phyloP scores from a whole-genome alignment of 2,329 filamentous ascomycete species.

The Trichoderma sp. region DNA sequence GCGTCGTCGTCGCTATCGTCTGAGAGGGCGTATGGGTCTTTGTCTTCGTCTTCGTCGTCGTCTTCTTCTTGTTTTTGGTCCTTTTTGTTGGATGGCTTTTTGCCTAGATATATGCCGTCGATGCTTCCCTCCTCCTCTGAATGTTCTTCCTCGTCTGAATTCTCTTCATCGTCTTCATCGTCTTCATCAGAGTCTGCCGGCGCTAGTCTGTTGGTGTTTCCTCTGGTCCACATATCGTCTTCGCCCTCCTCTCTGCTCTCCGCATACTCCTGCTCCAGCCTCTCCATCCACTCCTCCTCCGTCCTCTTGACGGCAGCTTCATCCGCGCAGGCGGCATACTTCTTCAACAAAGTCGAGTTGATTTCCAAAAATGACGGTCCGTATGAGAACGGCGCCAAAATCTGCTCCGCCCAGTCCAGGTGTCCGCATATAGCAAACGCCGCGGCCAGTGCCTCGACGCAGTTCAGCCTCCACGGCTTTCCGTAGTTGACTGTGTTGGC shows the following conservation, averaged over 20 bases:
- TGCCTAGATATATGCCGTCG: constrained; percentile 65
- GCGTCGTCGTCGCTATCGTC: constrained; percentile 79
- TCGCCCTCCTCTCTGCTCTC: constrained; percentile 73
- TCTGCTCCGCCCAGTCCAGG: constrained; percentile 83
- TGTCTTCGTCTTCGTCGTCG: constrained; percentile 52
- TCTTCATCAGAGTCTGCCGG: constrained; percentile 58
- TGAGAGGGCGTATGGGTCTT: constrained; percentile 75
- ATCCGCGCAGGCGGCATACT: constrained; percentile 81
- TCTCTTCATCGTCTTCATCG: constrained; percentile 53
- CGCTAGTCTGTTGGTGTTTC: constrained; percentile 77
- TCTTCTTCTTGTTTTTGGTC: constrained; percentile 35
- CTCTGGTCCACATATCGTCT: constrained; percentile 85
- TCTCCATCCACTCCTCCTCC: constrained; percentile 84
- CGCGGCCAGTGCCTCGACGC: constrained; percentile 90
- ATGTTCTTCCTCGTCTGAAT: constrained; percentile 49
- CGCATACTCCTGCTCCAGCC: constrained; percentile 86
- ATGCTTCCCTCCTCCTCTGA: constrained; percentile 51
- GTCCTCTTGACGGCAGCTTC: constrained; percentile 82
- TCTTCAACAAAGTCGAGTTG: constrained; percentile 78
- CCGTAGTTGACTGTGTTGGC: constrained; percentile 98
- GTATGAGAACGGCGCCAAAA: constrained; percentile 85
- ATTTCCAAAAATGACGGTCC: constrained; percentile 88
- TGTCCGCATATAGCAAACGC: constrained; percentile 94
- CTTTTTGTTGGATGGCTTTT: constrained; percentile 46
- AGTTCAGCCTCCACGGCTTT: constrained; percentile 92